Base-by-base conservation (phyloP, 768 basidiomycete species). In the Tricholoma sp. region DNA sequence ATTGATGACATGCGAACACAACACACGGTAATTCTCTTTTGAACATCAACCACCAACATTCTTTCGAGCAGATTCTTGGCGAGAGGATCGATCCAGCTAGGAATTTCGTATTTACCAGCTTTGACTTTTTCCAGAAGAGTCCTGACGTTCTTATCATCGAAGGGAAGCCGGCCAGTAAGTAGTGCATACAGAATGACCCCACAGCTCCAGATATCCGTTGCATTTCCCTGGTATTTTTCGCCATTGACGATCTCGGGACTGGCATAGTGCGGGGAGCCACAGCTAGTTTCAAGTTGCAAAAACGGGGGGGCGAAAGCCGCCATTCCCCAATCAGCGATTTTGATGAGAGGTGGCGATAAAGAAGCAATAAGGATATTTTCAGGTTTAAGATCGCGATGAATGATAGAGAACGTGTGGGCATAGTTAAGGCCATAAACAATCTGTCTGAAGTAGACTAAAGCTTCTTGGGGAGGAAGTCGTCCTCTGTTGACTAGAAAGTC, bases 281-380 rank as follows among this genome's bases (percentile, higher is more conserved):
- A 98, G 65, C 90, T 93, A 1, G 96, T 98, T 73, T 96, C 92
- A 28, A 97, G 82, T 61, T 94, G 81, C 42, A 88, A 79, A 39
- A 86, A 82, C 37, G 89, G 90, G 39, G 89, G 88, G 57, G 94
- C 91, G 66, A 97, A 91, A 9, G 95, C 91, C 24, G 96, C 95
- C 96, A 98, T 97, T 18, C 96, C 96, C 85, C 96, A 98, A 72
- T 98, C 96, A 20, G 94, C 95, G 42, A 98, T 90, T 77, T 98
- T 98, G 76, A 98, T 82, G 65, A 93, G 78, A 36, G 88, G 88
- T 31, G 88, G 88, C 36, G 81, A 78, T 54, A 91, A 74, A 42
- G 88, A 87, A 48, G 94, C 89, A 53, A 98, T 89, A 37, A 99
- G 78, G 52, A 98, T 89, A 66, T 98, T 98, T 76, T 98, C 96